Evolutionary conservation across 1,284 basidiomycete species (phyloP).

Genomic region (Malassezia arunalokei): DNA sequence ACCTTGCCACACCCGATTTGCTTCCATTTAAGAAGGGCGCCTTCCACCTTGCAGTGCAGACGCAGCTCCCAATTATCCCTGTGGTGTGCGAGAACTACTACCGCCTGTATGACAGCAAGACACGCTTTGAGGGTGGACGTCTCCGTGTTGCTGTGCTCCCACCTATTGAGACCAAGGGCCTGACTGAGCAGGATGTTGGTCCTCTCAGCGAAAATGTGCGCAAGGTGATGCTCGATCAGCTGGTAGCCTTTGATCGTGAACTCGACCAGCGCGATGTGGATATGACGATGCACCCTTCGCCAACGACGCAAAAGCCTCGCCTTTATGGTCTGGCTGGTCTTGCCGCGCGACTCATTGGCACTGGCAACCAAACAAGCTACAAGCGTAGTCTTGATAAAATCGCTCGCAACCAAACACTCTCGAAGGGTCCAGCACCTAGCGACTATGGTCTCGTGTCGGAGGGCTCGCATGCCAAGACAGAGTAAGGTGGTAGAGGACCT

Average conservation of each 20-base stretch:
- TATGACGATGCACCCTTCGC: slow-evolving; percentile 1
- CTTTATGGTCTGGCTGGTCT: slow-evolving; percentile 6
- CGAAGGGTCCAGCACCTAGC: not conserved
- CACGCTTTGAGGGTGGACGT: slow-evolving; percentile 63
- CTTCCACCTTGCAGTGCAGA: slow-evolving; percentile 87
- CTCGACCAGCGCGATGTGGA: slow-evolving; percentile 1
- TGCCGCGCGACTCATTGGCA: slow-evolving; percentile 7
- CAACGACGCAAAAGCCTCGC: not conserved
- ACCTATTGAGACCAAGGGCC: slow-evolving; percentile 60
- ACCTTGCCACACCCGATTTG: slow-evolving; percentile 34
- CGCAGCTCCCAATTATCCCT: slow-evolving; percentile 63
- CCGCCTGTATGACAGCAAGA: slow-evolving; percentile 61
- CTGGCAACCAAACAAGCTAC: not conserved
- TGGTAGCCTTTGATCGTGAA: slow-evolving; percentile 12
- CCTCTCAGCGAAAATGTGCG: slow-evolving; percentile 56
- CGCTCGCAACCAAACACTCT: not conserved
- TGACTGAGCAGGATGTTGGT: slow-evolving; percentile 58
- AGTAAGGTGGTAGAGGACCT: not conserved
- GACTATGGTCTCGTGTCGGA: slow-evolving; percentile 11
- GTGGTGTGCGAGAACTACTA: slow-evolving; percentile 91
- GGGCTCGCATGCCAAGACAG: not conserved
- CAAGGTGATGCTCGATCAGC: slow-evolving; percentile 21
- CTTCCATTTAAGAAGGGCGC: slow-evolving; percentile 95
- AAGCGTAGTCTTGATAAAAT: not conserved
- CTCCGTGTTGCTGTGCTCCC: slow-evolving; percentile 71